Base-by-base conservation (phyloP, 345 rosid genomes). In the Sisymbrium irio region DNA sequence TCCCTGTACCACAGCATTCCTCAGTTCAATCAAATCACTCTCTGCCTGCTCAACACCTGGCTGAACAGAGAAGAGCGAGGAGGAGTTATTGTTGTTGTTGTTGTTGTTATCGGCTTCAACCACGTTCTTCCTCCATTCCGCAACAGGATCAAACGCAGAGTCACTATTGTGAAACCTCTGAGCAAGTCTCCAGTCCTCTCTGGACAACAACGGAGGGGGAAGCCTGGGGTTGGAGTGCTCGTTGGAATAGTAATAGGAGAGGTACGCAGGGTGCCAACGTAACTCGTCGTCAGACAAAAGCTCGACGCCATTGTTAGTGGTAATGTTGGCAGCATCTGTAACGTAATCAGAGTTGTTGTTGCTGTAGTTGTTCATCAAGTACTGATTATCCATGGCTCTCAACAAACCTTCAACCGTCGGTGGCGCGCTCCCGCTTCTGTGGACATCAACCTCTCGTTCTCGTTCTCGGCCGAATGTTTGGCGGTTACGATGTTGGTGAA, bases 371-470 rank as follows among this genome's bases (percentile, higher is more conserved):
- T 85, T 81, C 71, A 83, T 81, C 67, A 83, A 64, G 69, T 86
- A 85, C 30, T 89, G 88, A 75, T 89, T 75, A 49, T 85, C 95
- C 57, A 88, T 85, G 5, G 96, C 97, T 64, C 80, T 81, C 32
- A 86, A 76, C 30, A 97, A 88, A 72, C 97, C 99, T 78, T 95
- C 92, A 32, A 90, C 96, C 1, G 97, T 92, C 20, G 99, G 99
- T 1, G 97, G 97, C 0, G 99, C 99, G 77, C 97, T 92, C 28
- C 99, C 97, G 78, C 96, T 83, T 74, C 99, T 81, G 71, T 78
- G 83, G 7, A 81, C 82, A 64, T 87, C 81, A 11, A 85, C 66
- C 54, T 83, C 88, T 62, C 85, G 82, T 41, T 86, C 91, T 39
- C 60, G 72, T 25, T 75, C 64, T 25, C 75, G 73, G 50, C 82